phyloP scores from a whole-genome alignment of 495 filamentous ascomycete genomes.

The Xylaria curta region DNA sequence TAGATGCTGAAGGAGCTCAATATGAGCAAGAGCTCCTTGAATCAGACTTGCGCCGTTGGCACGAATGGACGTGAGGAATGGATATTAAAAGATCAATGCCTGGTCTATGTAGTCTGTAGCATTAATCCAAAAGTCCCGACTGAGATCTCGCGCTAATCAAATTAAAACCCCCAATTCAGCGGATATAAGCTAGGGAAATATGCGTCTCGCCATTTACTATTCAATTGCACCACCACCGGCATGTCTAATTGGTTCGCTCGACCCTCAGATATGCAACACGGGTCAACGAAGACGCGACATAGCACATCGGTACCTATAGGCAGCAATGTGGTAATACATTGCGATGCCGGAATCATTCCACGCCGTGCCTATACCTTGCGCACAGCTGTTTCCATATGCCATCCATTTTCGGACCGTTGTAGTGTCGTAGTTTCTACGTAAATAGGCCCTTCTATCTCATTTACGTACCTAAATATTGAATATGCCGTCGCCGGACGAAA shows the following conservation, averaged over 20 bases:
- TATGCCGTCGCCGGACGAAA: constrained; percentile 13
- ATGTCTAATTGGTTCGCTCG: constrained; percentile 2
- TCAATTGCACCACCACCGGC: constrained; percentile 13
- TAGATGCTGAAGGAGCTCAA: constrained; percentile 68
- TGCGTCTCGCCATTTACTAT: background rate
- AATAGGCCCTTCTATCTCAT: background rate
- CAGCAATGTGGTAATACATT: background rate
- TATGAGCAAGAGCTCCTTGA: constrained; percentile 38
- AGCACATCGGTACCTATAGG: constrained; percentile 1
- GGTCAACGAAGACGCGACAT: background rate
- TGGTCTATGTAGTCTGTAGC: background rate
- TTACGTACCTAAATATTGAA: background rate
- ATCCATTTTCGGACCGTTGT: background rate
- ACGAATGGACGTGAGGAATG: constrained; percentile 12
- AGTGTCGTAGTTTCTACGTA: background rate
- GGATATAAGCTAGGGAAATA: background rate
- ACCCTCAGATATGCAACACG: background rate
- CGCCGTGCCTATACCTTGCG: background rate
- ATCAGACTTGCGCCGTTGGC: constrained; percentile 9
- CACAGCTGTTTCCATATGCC: background rate
- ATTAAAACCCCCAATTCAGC: background rate
- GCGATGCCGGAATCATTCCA: constrained; percentile 9
- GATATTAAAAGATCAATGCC: background rate
- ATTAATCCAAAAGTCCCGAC: background rate
- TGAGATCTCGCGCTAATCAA: background rate